phyloP scores from a whole-genome alignment of 306 rosid genomes.

The Potentilla sterilis region DNA sequence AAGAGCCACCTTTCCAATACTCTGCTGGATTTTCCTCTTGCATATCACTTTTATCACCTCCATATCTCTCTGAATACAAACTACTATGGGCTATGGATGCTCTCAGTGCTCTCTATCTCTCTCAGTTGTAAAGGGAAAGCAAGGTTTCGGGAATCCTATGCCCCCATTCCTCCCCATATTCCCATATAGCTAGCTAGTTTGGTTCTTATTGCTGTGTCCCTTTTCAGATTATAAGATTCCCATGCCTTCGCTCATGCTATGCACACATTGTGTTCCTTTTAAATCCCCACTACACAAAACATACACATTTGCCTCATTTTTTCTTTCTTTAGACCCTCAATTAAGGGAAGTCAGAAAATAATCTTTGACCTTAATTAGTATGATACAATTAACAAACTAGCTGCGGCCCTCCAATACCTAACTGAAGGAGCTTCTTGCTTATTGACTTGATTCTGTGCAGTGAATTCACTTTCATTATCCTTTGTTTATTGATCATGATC shows the following conservation, averaged over 20 bases:
- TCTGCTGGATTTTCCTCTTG: constrained; percentile 45
- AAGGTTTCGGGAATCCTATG: constrained; percentile 87
- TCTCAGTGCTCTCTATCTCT: constrained; percentile 11
- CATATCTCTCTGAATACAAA: constrained; percentile 45
- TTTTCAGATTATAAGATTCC: constrained; percentile 56
- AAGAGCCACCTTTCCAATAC: constrained; percentile 69
- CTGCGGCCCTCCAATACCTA: background rate
- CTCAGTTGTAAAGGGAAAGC: constrained; percentile 40
- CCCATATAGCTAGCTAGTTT: constrained; percentile 39
- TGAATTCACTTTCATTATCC: background rate
- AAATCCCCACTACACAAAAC: background rate
- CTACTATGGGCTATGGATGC: constrained; percentile 36
- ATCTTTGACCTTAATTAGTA: background rate
- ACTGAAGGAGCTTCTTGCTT: background rate
- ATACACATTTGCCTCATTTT: background rate
- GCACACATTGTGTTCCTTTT: constrained; percentile 14
- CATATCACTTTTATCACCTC: constrained; percentile 48
- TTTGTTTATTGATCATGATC: background rate
- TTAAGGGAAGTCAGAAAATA: background rate
- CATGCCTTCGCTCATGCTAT: constrained; percentile 28
- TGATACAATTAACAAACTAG: background rate
- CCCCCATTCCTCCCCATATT: constrained; percentile 43
- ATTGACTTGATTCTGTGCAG: background rate
- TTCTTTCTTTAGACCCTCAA: background rate
- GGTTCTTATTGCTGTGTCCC: constrained; percentile 61